A percentile compares a stretch with the other conserved stretches of the same genome.
These are phyloP conservation scores for Macroventuria anomochaeta DNA, from an alignment of 2,329 filamentous ascomycete genomes.

Conservation along the genomic window DNA sequence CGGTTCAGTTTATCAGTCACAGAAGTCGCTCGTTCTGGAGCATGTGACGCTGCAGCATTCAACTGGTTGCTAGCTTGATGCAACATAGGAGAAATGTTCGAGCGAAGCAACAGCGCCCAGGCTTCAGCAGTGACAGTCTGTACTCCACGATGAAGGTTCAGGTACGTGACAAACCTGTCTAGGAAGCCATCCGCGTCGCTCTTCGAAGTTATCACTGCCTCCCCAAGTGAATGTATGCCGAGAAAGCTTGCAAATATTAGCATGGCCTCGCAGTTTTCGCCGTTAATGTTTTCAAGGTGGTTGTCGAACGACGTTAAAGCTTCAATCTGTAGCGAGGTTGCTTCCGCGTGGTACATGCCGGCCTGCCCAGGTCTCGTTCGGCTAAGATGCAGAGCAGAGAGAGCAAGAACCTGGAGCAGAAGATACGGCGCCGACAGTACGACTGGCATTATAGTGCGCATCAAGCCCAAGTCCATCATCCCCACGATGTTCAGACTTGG, in stretches of 20 bases:
- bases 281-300: conserved; percentile 10
- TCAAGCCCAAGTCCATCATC: conserved; percentile 3
- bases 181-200: conserved; percentile 19
- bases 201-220: conserved; percentile 18
- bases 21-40: conserved; percentile 7
- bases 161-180: conserved; percentile 25
- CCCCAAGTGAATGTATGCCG: conserved; percentile 24
- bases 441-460: conserved; percentile 16
- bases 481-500: conserved; percentile 11
- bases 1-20: conserved; percentile 10
- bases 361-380: conserved; percentile 11
- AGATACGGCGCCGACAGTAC: conserved; percentile 24
- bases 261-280: conserved; percentile 22
- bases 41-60: conserved; percentile 7
- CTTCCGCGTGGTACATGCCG: conserved; percentile 22
- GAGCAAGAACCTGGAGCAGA: conserved; percentile 24
- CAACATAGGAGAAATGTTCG: conserved; percentile 19
- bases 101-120: conserved; percentile 19
- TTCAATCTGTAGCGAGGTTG: conserved; percentile 23
- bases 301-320: conserved; percentile 22
- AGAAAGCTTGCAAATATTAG: conserved; percentile 24
- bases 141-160: conserved; percentile 28
- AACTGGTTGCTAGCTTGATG: conserved; percentile 8
- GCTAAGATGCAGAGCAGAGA: conserved; percentile 30
- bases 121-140: conserved; percentile 18